Evolutionary conservation across 768 basidiomycete species (phyloP), one percentile per base, ranked within the genome.

Genomic region (Pisolithus sp.): DNA sequence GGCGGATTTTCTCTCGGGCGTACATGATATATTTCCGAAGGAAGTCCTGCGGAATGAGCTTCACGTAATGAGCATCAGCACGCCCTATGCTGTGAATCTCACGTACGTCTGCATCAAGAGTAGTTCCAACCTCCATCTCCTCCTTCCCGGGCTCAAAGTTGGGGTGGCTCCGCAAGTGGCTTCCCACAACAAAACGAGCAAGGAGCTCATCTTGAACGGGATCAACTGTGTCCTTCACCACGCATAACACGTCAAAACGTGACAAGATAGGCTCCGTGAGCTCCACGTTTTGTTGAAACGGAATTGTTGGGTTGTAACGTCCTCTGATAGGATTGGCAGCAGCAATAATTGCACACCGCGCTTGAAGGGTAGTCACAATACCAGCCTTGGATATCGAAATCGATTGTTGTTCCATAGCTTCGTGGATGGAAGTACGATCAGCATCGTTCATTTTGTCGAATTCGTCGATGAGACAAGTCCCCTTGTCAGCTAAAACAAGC

Each of bases 371-470:
- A n/a, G 96, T 98, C 50, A 98, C 89, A 56, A 99, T 99, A 40
- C 96, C 96, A 15, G 96, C 96, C 66, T 99, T 99, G 21, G 95
- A 93, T 62, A 99, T 98, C 4, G 96, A 98, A 58, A 99, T 99
- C 12, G 92, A 89, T 68, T 98, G 96, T 71, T 99, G 96, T 66
- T 99, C 96, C 96, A 99, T 99, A 2, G 96, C 96, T 68, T 99
- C 96, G 75, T 98, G 96, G 62, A 99, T 98, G 4, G 93, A 96
- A 15, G 94, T 98, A 60, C 95, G 79, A 67, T 99, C 95, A 15
- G 91, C 80, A 62, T 98, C 96, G 70, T 98, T 98, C 96, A 99
- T 99, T 76, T 99, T 99, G 75, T 99, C 96, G 67, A 99, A 98
- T 68, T 98, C 96, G 71, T 99, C 96, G 59, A 99, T 99, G 36